Base-by-base conservation (phyloP, 2,329 filamentous ascomycete species). In the Sporothrix sp. region DNA sequence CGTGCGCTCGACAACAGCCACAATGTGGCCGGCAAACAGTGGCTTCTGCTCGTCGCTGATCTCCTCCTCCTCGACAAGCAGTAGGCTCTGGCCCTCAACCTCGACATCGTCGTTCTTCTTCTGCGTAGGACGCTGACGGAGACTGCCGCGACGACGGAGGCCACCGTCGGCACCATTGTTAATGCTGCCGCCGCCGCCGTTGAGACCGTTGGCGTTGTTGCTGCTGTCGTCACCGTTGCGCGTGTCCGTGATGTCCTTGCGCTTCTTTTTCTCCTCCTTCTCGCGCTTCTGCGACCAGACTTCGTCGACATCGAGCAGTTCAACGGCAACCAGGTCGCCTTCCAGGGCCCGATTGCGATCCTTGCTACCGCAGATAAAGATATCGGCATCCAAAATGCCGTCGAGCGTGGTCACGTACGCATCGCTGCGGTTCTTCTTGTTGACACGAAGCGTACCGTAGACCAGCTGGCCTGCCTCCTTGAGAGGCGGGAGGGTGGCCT, bases 91-190 rank as follows among this genome's bases (percentile, higher is more conserved):
- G 23, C 93, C 93, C 66, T 98, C 93, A 25, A 98, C 93, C 68
- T 98, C 93, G 23, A 98, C 93, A 66, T 98, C 93, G 59, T 98
- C 93, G 57, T 98, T 98, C 80, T 98, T 98, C 82, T 98, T 98
- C 70, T 98, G 93, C 0, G 91, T 97, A 8, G 93, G 93, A 49
- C 93, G 85, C 72, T 97, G 93, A 62, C 93, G 85, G 59, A 98
- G 79, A 77, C 91, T 97, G 58, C 93, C 93, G 63, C 93, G 87
- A 58, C 93, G 82, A 60, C 91, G 87, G 57, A 98, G 82, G 54
- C 90, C 87, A 61, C 90, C 89, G 61, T 96, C 91, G 50, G 75
- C 72, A 48, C 75, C 75, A 56, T 74, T 67, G 59, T 77, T 76
- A 53, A 71, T 70, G 37, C 83, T 79, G 49, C 85, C 82, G 38